Evolutionary conservation across 1,139 yeast species (phyloP).

Genomic region (Yamadazyma sp.): DNA sequence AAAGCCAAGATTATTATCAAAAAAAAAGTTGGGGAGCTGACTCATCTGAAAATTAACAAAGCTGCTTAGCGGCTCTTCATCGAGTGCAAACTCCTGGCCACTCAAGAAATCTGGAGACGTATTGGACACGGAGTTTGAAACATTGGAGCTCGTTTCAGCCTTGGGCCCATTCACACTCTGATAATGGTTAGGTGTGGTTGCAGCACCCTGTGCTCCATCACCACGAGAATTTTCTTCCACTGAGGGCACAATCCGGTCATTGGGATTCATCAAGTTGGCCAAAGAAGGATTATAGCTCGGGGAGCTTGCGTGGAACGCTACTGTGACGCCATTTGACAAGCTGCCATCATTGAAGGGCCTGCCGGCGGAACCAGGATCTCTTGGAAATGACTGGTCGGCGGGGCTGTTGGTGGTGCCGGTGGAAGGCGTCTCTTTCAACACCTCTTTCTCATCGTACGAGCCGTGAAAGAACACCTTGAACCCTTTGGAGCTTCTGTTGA

Average conservation of each 20-base stretch:
- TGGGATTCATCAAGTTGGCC: constrained; percentile 21
- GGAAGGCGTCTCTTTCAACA: constrained; percentile 2
- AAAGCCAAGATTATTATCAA: constrained; percentile 36
- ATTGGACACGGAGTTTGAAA: constrained; percentile 2
- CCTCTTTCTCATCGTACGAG: constrained; percentile 9
- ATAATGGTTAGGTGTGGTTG: too few species aligned
- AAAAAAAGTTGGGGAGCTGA: constrained; percentile 39
- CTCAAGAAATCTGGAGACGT: constrained; percentile 10
- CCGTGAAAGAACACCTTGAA: constrained; percentile 1
- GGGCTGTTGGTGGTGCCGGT: neutral
- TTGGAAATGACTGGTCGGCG: too few species aligned
- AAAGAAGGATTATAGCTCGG: constrained; percentile 27
- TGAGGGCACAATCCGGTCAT: neutral
- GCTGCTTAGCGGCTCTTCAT: constrained; percentile 13
- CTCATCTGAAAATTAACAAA: constrained; percentile 15
- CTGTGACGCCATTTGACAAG: too few species aligned
- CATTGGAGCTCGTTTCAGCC: neutral
- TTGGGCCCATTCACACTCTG: neutral
- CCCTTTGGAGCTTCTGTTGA: constrained; percentile 2
- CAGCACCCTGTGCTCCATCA: too few species aligned
- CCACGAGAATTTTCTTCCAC: too few species aligned
- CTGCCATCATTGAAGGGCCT: neutral
- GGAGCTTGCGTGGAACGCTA: constrained; percentile 9
- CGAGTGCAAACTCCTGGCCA: constrained; percentile 5
- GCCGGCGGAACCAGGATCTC: too few species aligned